A percentile compares a stretch with the other conserved stretches of the same genome.
Evolutionary conservation across 495 filamentous ascomycete species (phyloP).

Genomic region (Schizothecium vesticola): DNA sequence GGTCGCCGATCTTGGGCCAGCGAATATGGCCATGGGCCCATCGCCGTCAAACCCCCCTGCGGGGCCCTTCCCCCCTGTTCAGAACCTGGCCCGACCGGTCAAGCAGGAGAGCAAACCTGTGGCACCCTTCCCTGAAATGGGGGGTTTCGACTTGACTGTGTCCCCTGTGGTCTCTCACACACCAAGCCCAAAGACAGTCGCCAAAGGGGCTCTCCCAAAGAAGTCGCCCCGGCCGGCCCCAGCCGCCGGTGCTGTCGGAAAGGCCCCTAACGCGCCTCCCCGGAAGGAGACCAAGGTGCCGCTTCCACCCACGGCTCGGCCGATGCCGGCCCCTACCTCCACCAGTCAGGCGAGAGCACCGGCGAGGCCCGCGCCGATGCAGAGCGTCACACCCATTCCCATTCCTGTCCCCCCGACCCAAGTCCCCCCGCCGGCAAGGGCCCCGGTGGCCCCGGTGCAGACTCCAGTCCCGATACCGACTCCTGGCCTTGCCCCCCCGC

Average conservation of each 20-base stretch:
- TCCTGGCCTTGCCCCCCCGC: not conserved
- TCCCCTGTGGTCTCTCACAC: constrained; percentile 17
- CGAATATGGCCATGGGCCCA: not conserved
- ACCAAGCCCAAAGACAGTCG: constrained; percentile 17
- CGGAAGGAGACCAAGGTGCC: constrained; percentile 32
- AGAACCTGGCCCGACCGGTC: constrained; percentile 1
- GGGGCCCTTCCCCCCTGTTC: constrained; percentile 8
- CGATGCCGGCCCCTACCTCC: not conserved
- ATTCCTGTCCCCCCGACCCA: not conserved
- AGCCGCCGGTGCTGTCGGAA: constrained; percentile 11
- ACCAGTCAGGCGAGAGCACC: constrained; percentile 12
- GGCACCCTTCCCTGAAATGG: constrained; percentile 47
- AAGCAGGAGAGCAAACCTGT: constrained; percentile 35
- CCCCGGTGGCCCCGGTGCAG: not conserved
- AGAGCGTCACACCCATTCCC: constrained; percentile 15
- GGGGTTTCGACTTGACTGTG: constrained; percentile 25
- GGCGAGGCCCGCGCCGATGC: not conserved
- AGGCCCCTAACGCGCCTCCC: constrained; percentile 18
- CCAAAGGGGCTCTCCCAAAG: constrained; percentile 16
- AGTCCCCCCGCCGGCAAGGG: not conserved
- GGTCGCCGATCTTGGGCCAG: constrained; percentile 24
- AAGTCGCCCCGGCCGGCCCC: constrained; percentile 14
- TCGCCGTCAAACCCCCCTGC: not conserved
- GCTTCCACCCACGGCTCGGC: not conserved
- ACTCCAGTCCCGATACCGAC: not conserved